phyloP scores from a whole-genome alignment of 768 basidiomycete genomes.

The Lentinula aciculospora region DNA sequence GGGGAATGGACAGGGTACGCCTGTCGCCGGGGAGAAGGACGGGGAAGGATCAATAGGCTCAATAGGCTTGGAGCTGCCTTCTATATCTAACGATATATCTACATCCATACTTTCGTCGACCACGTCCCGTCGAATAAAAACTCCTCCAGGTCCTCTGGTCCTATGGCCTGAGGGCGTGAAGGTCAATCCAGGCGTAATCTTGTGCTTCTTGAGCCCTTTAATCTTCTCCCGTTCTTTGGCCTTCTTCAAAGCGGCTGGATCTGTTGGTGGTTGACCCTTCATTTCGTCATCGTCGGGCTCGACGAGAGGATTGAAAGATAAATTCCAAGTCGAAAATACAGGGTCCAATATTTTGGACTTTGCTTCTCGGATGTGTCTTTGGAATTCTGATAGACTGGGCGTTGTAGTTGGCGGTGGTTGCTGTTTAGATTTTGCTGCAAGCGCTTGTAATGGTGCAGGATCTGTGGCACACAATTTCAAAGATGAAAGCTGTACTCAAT shows the following conservation, averaged over 20 bases:
- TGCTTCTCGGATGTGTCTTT: conserved; percentile 50
- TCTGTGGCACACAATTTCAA: conserved; percentile 31
- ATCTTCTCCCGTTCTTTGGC: conserved; percentile 47
- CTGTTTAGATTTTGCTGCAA: conserved; percentile 31
- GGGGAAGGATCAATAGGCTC: neutral
- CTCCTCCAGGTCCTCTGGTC: conserved; percentile 26
- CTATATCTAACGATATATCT: conserved; percentile 40
- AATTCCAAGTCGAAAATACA: conserved; percentile 22
- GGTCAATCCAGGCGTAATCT: conserved; percentile 21
- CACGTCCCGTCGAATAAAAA: conserved; percentile 50
- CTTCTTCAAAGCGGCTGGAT: conserved; percentile 34
- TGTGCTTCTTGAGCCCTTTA: conserved; percentile 50
- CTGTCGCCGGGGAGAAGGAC: neutral
- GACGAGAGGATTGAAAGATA: conserved; percentile 23
- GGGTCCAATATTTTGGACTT: conserved; percentile 48
- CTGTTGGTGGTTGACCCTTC: conserved; percentile 20
- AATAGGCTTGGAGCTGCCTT: conserved; percentile 7
- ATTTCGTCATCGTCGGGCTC: conserved; percentile 35
- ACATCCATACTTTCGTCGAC: conserved; percentile 60
- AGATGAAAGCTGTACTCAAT: neutral
- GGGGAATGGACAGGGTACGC: neutral
- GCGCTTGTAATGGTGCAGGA: conserved; percentile 42
- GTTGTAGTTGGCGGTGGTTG: conserved; percentile 35
- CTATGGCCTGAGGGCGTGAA: conserved; percentile 13
- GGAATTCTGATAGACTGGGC: conserved; percentile 36